Conservation (phyloP, 2,329 filamentous ascomycete species). For the Alternaria brassicae region DNA sequence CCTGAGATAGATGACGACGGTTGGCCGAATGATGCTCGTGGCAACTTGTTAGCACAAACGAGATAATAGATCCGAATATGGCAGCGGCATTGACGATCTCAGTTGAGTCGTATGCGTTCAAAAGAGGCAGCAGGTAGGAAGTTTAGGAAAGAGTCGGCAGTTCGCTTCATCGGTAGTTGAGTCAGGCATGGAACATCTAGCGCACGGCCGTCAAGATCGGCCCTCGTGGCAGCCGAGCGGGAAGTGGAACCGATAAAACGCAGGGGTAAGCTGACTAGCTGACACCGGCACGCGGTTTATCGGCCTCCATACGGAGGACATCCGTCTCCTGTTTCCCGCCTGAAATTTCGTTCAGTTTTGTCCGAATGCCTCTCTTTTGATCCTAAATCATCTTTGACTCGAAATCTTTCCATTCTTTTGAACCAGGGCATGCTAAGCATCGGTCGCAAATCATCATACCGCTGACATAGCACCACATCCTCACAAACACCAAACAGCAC, state of each 20-base stretch:
- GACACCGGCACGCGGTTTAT: conserved; percentile 1
- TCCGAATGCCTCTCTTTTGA: not conserved
- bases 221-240: conserved; percentile 2
- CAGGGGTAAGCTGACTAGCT: not conserved
- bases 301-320: not conserved
- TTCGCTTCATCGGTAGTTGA: not conserved
- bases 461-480: not conserved
- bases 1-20: not conserved
- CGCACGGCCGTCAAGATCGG: not conserved
- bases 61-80: not conserved
- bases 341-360: not conserved
- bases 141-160: not conserved
- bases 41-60: not conserved
- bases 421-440: not conserved
- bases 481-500: not conserved
- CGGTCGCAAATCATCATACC: not conserved
- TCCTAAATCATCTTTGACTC: not conserved
- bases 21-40: not conserved
- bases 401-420: not conserved
- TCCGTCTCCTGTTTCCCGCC: conserved; percentile 1
- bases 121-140: not conserved
- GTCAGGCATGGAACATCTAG: not conserved
- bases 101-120: not conserved
- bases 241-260: not conserved
- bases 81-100: not conserved